Conservation (phyloP, 805 yeast species). For the Blastobotrys peoriensis region DNA sequence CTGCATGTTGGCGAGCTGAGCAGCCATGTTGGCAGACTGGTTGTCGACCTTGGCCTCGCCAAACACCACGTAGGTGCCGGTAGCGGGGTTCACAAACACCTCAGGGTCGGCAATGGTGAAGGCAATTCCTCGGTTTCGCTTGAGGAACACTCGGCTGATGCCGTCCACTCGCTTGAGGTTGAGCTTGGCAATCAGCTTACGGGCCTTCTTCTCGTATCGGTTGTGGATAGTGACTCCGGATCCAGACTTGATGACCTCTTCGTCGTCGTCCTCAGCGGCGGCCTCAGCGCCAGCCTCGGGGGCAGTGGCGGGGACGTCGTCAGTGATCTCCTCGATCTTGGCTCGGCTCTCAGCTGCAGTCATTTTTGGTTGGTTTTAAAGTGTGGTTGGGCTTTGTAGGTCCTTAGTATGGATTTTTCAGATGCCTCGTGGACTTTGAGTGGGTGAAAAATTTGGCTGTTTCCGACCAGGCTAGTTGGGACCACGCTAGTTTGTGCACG, state of each 20-base stretch:
- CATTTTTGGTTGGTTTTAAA: too few species aligned
- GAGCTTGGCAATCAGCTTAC: constrained; percentile 80
- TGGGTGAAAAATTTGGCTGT: background rate
- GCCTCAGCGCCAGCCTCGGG: constrained; percentile 17
- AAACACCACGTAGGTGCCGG: constrained; percentile 91
- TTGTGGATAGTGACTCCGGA: constrained; percentile 18
- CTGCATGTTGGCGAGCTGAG: constrained; percentile 67
- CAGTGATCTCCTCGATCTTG: constrained; percentile 32
- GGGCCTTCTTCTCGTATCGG: constrained; percentile 86
- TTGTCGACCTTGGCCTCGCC: constrained; percentile 98
- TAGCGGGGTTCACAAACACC: constrained; percentile 84
- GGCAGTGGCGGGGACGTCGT: constrained; percentile 15
- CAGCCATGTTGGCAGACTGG: constrained; percentile 76
- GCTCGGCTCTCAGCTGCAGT: constrained; percentile 15
- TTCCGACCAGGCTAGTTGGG: background rate
- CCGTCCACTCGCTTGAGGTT: constrained; percentile 88
- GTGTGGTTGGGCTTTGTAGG: background rate
- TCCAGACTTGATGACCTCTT: constrained; percentile 16
- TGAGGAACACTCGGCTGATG: constrained; percentile 91
- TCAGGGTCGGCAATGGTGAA: constrained; percentile 91
- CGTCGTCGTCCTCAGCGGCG: constrained; percentile 15
- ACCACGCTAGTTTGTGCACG: too few species aligned
- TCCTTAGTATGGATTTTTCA: constrained; percentile 1
- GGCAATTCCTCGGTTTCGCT: constrained; percentile 85
- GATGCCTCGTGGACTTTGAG: background rate